Base-by-base conservation (phyloP, 805 yeast genomes). In the Metschnikowia borealis region DNA sequence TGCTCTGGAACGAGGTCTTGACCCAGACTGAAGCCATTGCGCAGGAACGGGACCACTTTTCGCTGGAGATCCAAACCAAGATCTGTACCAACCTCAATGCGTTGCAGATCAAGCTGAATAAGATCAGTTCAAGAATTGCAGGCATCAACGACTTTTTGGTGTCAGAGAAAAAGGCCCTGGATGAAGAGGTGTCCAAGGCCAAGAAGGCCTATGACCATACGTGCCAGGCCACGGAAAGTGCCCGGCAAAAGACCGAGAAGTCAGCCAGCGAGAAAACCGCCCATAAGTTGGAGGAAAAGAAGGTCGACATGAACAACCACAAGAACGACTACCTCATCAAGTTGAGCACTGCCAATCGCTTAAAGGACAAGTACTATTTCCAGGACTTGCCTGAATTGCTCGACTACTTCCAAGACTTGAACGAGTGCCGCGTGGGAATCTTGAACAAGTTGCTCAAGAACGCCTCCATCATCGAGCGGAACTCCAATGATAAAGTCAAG, bases 371-470 rank as follows among this genome's bases (percentile, higher is more conserved):
- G 67, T 90, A 83, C 69, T 91, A 76, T 66, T 90, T 86, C 63
- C 97, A 92, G 69, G 98, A 94, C 66, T 71, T 90, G 23, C 99
- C 99, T 0, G 97, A 91, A 66, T 68, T 89, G 37, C 73, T 94
- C 53, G 98, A 92, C 67, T 79, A 86, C 56, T 70, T 84, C 58
- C 99, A 94, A 70, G 88, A 85, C 58, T 70, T 91, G 56, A 87
- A 87, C 65, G 96, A 91, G 66, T 77, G 83, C 34, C 81, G 91
- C 52, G 90, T 87, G 1, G 74, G 80, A 15, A 78, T 86, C 50
- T 59, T 89, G 50, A 94, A 94, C 67, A 78, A 79, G 44, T 70
- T 89, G 21, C 77, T 88, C 77, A 76, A 75, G 45, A 73, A 76
- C 41, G 89, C 95, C 0, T 69, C 79, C 7, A 67, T 71, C 3